Base-by-base conservation (phyloP, 2,329 filamentous ascomycete genomes). In the Scytalidium lignicola region DNA sequence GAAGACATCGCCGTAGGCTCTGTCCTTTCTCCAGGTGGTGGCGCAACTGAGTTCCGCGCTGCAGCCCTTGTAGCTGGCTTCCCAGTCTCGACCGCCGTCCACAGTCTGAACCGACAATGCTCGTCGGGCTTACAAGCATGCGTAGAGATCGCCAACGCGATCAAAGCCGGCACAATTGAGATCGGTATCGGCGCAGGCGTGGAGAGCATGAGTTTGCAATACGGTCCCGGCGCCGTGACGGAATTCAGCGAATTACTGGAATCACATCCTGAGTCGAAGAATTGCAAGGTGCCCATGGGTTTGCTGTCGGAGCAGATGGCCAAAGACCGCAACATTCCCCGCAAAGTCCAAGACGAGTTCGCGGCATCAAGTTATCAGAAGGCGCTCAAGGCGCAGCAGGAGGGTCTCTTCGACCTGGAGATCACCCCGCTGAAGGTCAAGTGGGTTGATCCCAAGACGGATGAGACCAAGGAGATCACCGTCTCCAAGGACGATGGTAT, bases 281-380 rank as follows among this genome's bases (percentile, higher is more conserved):
- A 96, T 79, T 99, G 93, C 83, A 96, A 95, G 74, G 92, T 97
- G 2, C 85, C 90, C 67, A 97, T 97, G 93, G 92, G 92, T 61
- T 80, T 90, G 10, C 77, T 97, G 44, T 96, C 90, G 22, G 93
- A 99, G 72, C 71, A 92, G 64, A 96, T 97, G 92, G 93, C 92
- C 59, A 87, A 90, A 71, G 90, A 90, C 67, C 82, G 86, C 62
- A 76, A 78, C 51, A 81, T 97, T 64, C 64, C 74, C 50, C 86
- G 93, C 53, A 72, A 76, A 10, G 74, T 79, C 46, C 93, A 97
- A 71, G 93, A 99, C 67, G 81, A 82, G n/a, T 99, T 97, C 68
- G 93, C 93, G 13, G 92, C 92, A n/a, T 72, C 76, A 2, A 95
- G 90, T 39, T 97, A 95, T 78, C 85, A 90, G 59, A 97, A 96